Evolutionary conservation across 2,329 filamentous ascomycete genomes (phyloP), one percentile per base, ranked within the genome.

Genomic region (Allantophomopsis cytisporea): DNA sequence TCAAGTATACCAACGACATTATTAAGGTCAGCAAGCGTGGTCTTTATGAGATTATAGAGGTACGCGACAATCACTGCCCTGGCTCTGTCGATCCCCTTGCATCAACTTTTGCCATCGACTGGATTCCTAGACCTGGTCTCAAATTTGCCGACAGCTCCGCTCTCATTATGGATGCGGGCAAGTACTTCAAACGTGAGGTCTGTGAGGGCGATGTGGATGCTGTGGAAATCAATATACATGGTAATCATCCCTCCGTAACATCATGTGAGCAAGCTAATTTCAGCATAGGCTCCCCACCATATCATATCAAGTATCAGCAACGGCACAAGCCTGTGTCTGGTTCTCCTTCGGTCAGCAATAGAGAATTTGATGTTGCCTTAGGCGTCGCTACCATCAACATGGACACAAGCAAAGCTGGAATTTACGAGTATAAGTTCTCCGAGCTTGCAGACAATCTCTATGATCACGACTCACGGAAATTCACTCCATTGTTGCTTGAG

Each of bases 201-300:
- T 98, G 91, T 54, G 88, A 98, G 62, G 89, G 89, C 21, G 89
- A 96, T 45, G 83, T 94, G 52, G 89, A 95, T 57, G 77, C 79
- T 3, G 78, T 95, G 40, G 87, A 95, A 52, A 65, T 98, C 39
- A 71, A 72, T 34, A 71, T 98, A 45, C 73, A 73, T 55, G 89
- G 86, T 74, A 72, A 61, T 69, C 55, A 4, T 4, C 18, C 18
- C 7, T 20, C 33, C 31, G 37, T 15, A 28, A 5, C 35, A 16
- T 20, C 15, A 7, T 15, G 11, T 31, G 37, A 14, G 13, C 21
- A 36, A 35, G 34, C 45, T 47, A 44, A 47, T 23, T 36, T 10
- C 11, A 6, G 11, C 3, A 28, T 28, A 83, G 80, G 83, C 40
- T 72, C 80, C 38, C 73, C 88, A 30, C 91, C 91, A 1, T 96